phyloP scores from a whole-genome alignment of 768 basidiomycete species.

The Tricholoma saponaceum region DNA sequence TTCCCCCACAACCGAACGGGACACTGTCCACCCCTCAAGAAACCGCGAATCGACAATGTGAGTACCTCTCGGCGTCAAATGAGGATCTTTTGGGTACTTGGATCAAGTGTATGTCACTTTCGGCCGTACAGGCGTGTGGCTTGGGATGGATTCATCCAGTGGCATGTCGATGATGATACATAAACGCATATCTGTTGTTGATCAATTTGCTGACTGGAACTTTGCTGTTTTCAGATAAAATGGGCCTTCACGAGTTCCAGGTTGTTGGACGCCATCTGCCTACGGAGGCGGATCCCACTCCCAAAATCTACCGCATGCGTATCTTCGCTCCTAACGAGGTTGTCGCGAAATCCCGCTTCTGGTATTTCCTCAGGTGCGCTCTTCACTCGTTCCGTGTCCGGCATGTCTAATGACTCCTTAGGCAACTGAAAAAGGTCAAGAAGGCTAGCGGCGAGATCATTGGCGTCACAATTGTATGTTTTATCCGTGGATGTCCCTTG shows the following conservation, averaged over 20 bases:
- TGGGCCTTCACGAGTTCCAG: slow-evolving; percentile 89
- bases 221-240: slow-evolving; percentile 33
- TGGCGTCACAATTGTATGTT: slow-evolving; percentile 94
- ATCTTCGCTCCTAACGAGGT: slow-evolving; percentile 99
- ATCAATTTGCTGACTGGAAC: slow-evolving; percentile 9
- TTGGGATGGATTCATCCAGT: slow-evolving; percentile 23
- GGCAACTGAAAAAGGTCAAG: slow-evolving; percentile 98
- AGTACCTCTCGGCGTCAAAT: slow-evolving; percentile 18
- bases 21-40: slow-evolving; percentile 26
- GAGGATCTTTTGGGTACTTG: neutral
- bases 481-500: slow-evolving; percentile 54
- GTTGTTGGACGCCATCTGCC: slow-evolving; percentile 97
- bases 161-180: slow-evolving; percentile 18
- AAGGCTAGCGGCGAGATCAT: slow-evolving; percentile 99
- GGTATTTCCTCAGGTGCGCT: slow-evolving; percentile 93
- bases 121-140: slow-evolving; percentile 7
- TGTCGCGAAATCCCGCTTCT: slow-evolving; percentile 98
- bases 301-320: slow-evolving; percentile 99
- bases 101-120: slow-evolving; percentile 3
- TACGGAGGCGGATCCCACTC: slow-evolving; percentile 86
- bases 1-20: slow-evolving; percentile 1
- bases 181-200: neutral
- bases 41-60: slow-evolving; percentile 30
- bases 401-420: slow-evolving; percentile 21
- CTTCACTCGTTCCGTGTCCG: neutral